A percentile compares a stretch with the other conserved stretches of the same genome.
Conservation (phyloP, 139 green algal species). For the Chlorella sp. region DNA sequence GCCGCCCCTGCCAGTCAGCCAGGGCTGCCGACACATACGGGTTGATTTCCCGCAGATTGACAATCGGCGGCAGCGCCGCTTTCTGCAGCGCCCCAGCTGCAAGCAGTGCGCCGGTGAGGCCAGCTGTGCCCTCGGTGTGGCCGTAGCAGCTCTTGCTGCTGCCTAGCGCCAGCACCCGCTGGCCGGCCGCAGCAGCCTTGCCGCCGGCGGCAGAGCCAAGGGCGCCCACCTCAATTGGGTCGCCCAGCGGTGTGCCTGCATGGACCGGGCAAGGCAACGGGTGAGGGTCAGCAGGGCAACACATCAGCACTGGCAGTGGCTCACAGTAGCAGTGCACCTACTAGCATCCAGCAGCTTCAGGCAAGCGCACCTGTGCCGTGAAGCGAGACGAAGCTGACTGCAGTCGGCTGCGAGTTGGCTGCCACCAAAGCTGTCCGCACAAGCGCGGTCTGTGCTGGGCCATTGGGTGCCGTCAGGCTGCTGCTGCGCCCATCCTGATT, state of each 20-base stretch:
- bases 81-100: slow-evolving; percentile 35
- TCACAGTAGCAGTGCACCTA: too few species aligned
- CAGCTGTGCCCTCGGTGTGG: slow-evolving; percentile 69
- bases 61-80: slow-evolving; percentile 25
- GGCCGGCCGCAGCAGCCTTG: background rate
- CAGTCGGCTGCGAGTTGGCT: background rate
- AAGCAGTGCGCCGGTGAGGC: slow-evolving; percentile 73
- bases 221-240: slow-evolving; percentile 58
- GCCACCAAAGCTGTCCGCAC: slow-evolving; percentile 55
- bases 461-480: slow-evolving; percentile 86
- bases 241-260: slow-evolving; percentile 49
- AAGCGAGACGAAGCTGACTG: slow-evolving; percentile 27
- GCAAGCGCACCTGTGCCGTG: slow-evolving; percentile 59
- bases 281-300: too few species aligned
- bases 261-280: background rate
- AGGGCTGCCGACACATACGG: slow-evolving; percentile 53
- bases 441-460: slow-evolving; percentile 73
- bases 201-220: background rate
- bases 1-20: slow-evolving; percentile 3
- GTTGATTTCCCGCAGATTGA: slow-evolving; percentile 81
- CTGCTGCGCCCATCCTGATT: slow-evolving; percentile 92
- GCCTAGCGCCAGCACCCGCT: background rate
- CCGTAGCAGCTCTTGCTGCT: slow-evolving; percentile 64
- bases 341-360: too few species aligned
- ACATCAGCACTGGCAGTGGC: too few species aligned